phyloP scores from a whole-genome alignment of 192 early-diverging fungal species.

The Borealophlyctis nickersoniae region DNA sequence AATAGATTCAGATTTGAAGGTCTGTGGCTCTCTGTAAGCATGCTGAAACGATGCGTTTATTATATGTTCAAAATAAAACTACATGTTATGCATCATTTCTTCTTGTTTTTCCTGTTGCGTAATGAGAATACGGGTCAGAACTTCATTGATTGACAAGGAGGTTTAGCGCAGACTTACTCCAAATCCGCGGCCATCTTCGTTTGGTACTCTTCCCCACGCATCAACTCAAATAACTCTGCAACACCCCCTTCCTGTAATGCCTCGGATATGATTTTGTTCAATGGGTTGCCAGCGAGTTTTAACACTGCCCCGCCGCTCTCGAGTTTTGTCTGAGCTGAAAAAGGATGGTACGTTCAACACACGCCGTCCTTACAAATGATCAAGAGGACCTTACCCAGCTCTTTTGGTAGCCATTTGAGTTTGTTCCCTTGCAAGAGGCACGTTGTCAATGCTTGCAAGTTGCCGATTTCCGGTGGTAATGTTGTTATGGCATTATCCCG shows the following conservation, averaged over 20 bases:
- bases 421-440: slow-evolving; percentile 37
- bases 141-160: no score
- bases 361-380: not conserved
- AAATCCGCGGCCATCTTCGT: no score
- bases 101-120: no score
- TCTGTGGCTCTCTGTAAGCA: no score
- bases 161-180: no score
- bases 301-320: slow-evolving; percentile 6
- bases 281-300: slow-evolving; percentile 26
- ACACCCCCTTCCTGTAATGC: slow-evolving; percentile 28
- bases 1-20: no score
- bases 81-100: no score
- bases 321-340: slow-evolving; percentile 14
- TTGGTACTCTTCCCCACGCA: slow-evolving; percentile 6
- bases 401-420: slow-evolving; percentile 29
- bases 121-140: no score
- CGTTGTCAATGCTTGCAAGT: slow-evolving; percentile 8
- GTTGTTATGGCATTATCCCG: slow-evolving; percentile 30
- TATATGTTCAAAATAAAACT: no score
- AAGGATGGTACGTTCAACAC: not conserved
- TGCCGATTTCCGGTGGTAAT: slow-evolving; percentile 31
- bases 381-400: slow-evolving; percentile 14
- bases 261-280: slow-evolving; percentile 17
- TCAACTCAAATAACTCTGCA: slow-evolving; percentile 18
- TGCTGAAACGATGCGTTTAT: no score